A percentile compares a stretch with the other conserved stretches of the same genome.
These are phyloP conservation scores for Powellomyces hirtus DNA, from an alignment of 192 early-diverging fungal genomes.

Conservation along the genomic window DNA sequence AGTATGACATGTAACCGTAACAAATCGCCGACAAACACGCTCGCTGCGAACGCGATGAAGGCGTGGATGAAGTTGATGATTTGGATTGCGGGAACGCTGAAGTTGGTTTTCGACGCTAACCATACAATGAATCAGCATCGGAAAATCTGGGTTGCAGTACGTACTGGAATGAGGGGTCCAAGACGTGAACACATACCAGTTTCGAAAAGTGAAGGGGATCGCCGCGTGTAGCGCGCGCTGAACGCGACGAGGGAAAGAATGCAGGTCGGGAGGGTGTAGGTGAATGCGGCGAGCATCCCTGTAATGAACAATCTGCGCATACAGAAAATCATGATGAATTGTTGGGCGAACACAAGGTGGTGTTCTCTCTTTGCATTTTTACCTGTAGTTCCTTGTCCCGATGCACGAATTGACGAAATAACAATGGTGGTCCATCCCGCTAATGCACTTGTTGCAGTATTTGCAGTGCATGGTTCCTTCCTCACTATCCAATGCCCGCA, in stretches of 20 bases:
- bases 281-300: background rate
- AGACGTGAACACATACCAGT: too few species aligned
- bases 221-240: too few species aligned
- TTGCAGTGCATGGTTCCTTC: slow-evolving; percentile 45
- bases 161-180: too few species aligned
- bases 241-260: too few species aligned
- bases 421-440: slow-evolving; percentile 51
- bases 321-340: too few species aligned
- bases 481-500: background rate
- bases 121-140: too few species aligned
- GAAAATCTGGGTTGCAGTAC: too few species aligned
- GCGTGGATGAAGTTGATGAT: slow-evolving; percentile 2
- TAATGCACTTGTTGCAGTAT: slow-evolving; percentile 53
- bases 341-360: background rate
- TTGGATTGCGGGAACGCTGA: slow-evolving; percentile 4
- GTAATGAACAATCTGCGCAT: too few species aligned
- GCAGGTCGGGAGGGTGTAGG: too few species aligned
- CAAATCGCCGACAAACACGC: slow-evolving; percentile 33
- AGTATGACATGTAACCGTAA: slow-evolving; percentile 36
- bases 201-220: too few species aligned
- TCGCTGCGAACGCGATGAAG: slow-evolving; percentile 7
- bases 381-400: slow-evolving; percentile 44
- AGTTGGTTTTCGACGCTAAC: background rate
- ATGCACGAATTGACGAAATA: slow-evolving; percentile 54
- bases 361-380: background rate